Conservation (phyloP, 2,329 filamentous ascomycete genomes). For the Penicillium sp. region DNA sequence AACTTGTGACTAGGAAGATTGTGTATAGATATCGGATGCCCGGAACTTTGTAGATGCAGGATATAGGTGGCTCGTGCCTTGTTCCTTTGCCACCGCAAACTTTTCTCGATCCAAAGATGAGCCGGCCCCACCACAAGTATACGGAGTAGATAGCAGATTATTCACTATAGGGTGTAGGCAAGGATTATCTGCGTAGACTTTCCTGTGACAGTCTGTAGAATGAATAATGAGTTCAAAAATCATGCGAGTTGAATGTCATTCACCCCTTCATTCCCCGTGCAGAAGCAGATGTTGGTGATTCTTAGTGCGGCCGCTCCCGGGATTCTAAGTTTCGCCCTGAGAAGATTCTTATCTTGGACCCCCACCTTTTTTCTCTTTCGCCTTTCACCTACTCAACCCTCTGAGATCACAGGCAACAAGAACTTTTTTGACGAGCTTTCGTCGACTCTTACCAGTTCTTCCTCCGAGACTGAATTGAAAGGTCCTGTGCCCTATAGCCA, state of each 20-base stretch:
- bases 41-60: not conserved
- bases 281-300: not conserved
- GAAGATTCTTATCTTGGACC: conserved; percentile 9
- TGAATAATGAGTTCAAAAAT: not conserved
- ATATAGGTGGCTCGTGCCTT: not conserved
- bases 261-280: not conserved
- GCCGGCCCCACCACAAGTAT: not conserved
- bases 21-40: not conserved
- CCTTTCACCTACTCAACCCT: not conserved
- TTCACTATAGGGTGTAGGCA: not conserved
- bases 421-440: not conserved
- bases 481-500: not conserved
- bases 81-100: not conserved
- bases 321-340: not conserved
- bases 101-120: not conserved
- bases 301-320: not conserved
- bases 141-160: not conserved
- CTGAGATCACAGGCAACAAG: not conserved
- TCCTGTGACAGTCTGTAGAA: not conserved
- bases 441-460: not conserved
- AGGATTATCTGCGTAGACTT: not conserved
- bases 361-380: conserved; percentile 1
- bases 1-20: not conserved
- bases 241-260: not conserved
- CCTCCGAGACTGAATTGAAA: not conserved